Evolutionary conservation across 2,329 filamentous ascomycete species (phyloP), one percentile per base, ranked within the genome.

Genomic region (Colletotrichum camelliae): DNA sequence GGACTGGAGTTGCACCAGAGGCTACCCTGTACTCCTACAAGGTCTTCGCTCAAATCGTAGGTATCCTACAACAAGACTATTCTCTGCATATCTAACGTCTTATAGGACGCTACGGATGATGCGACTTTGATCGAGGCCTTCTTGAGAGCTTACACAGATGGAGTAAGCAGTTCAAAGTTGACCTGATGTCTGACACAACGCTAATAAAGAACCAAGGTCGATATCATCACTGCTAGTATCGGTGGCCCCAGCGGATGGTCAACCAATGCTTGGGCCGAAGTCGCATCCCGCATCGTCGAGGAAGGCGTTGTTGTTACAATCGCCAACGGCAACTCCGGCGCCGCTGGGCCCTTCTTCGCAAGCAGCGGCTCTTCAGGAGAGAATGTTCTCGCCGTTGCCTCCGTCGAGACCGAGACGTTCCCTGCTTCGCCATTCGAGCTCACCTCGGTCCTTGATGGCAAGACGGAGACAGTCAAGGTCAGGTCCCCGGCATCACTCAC

Each of bases 301-400:
- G 81, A 85, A 27, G 89, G 89, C 9, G 83, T 90, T 1, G 85
- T 89, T 10, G 85, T 90, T 18, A 86, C 87, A 12, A 86, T 90
- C 29, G 86, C 89, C 2, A 88, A 87, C 6, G 89, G 89, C 16
- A 91, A 91, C 70, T 85, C 87, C 18, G 89, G 89, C 29, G 81
- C 82, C 16, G 80, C 82, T 13, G 89, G 89, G 0, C 84, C 89
- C 0, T 90, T 91, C 80, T 88, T 85, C 35, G 82, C 83, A 7
- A 83, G 81, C 57, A 83, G 81, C 6, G 87, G 86, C 5, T 83
- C 86, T 3, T 83, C 85, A 9, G 87, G 85, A 5, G 82, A 81
- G 35, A 82, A 85, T n/a, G 86, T 87, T 5, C 83, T 87, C 12
- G 82, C 86, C 5, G 84, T 89, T 29, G 88, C 86, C 24, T 88